Evolutionary conservation across 2,329 filamentous ascomycete species (phyloP), one percentile per base, ranked within the genome.

Genomic region (Rhynchosporium secalis): DNA sequence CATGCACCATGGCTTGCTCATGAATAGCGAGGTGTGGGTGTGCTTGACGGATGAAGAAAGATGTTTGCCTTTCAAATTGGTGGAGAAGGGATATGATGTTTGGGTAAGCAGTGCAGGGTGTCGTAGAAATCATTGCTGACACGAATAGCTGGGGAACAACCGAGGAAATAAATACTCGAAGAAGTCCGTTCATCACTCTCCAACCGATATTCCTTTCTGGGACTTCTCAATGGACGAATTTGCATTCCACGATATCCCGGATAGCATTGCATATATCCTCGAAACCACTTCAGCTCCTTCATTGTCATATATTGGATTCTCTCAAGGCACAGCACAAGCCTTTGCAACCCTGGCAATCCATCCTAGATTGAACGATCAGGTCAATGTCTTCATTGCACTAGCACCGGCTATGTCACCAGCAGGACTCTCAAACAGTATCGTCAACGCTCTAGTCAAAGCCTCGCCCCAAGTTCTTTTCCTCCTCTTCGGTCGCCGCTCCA

Each of bases 11-110:
- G 95, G 94, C 8, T 82, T 99, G 62, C 84, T 99, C 73, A 99
- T 99, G 95, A 98, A 97, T 77, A 96, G 92, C 70, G 95, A 99
- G 76, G 94, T 99, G 40, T 99, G 95, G 95, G 91, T 98, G 8
- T 96, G 92, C 73, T 78, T 94, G 73, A 96, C 94, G 0, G 91
- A 97, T 68, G 87, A 88, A 69, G 84, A 96, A 75, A 85, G 93
- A 69, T 94, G 90, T 69, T 80, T 99, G 45, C 92, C 95, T 0
- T 98, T 99, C 74, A 84, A 90, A 68, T 80, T 99, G 48, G 92
- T 96, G 0, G 92, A 97, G 72, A 84, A 85, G 71, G 95, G 95
- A 2, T 99, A 96, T 71, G 95, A 99, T 79, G 94, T 98, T 67
- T 99, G 95, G 91, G 87, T 90, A 77, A 71, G 85, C 29, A 33